Base-by-base conservation (phyloP, 192 early-diverging fungal species). In the Rhizoclosmatium globosum region DNA sequence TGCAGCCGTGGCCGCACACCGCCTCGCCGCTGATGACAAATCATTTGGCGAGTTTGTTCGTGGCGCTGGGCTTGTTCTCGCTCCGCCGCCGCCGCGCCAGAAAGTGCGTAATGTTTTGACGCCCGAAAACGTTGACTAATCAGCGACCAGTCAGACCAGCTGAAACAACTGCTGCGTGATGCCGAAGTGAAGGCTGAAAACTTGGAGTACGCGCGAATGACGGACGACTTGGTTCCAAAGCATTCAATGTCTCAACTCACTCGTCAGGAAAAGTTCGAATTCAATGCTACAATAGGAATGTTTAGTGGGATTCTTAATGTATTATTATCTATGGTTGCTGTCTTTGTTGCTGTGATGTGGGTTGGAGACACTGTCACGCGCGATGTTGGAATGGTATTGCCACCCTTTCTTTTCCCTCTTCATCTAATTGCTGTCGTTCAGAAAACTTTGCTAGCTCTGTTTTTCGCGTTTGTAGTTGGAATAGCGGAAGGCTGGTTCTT, bases 401-500 rank as follows among this genome's bases (percentile, higher is more conserved):
- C 39, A 46, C 46, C n/a, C 7, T 31, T 57, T 59, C 42, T 19
- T 44, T 46, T 45, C 13, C 39, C 38, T 17, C 15, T 13, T 4
- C 15, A 47, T 69, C 15, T 38, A 19, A 11, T 15, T 44, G 43
- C 21, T 59, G 80, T 42, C 31, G 43, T 41, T 15, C 60, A 83
- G 78, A 79, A 74, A 82, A 83, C 82, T 19, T 65, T 87, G 64
- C 44, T 87, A 1, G 64, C 80, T 44, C 71, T 87, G 38, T 65
- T 80, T 38, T 74, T 67, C 21, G 79, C 80, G 39, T 47, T 82
- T 23, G 64, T 87, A 21, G 86, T 83, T 15, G 72, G 68, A 2
- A 68, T 87, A 38, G 86, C 86, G 7, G 86, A 87, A 72, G 84
- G 82, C 19, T 87, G 82, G 80, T 87, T 87, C 67, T 87, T 87